Base-by-base conservation (phyloP, 805 yeast species). In the Candida manassasensis region DNA sequence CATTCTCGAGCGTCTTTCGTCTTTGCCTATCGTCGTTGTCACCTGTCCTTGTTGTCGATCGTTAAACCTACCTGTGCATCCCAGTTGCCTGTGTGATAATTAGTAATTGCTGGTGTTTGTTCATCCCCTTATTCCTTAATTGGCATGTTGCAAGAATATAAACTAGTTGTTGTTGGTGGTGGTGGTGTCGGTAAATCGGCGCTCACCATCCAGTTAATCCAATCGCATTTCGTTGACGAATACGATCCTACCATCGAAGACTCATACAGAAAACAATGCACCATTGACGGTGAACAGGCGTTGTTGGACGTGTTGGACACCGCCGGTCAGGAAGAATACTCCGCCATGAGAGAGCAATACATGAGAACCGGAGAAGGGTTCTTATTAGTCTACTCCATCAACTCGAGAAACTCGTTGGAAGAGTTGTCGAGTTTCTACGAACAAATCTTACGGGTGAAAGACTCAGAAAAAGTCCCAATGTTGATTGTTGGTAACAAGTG, bases 101-200 rank as follows among this genome's bases (percentile, higher is more conserved):
- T 11, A 6, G 6, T 24, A 11, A 14, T 24, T 24, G 12, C 14
- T 24, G 7, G 6, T 5, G 12, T 24, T 7, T n/a, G 6, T 7
- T 24, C 9, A 14, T 24, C 12, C 14, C 27, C 12, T 21, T 8
- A 10, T 21, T 21, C 9, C 22, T 21, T 21, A 21, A 21, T 21
- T 21, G 22, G 22, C 10, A 59, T 56, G 63, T 69, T 76, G 38
- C 74, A 83, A 59, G 96, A 89, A 61, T 90, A 81, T 59, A 88
- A 94, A 57, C 65, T 93, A 40, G 98, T 93, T 4, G 97, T 90
- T 29, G 96, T 90, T 38, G 98, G 97, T 38, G 97, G 97, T 26
- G 97, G 97, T 55, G 97, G 96, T 63, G 98, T 93, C 37, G 98
- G 98, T 64, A 93, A 93, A 61, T 83, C 95, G 16, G 97, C 98